Evolutionary conservation across 2,329 filamentous ascomycete species (phyloP), one percentile per base, ranked within the genome.

Genomic region (Aureobasidium sp.): DNA sequence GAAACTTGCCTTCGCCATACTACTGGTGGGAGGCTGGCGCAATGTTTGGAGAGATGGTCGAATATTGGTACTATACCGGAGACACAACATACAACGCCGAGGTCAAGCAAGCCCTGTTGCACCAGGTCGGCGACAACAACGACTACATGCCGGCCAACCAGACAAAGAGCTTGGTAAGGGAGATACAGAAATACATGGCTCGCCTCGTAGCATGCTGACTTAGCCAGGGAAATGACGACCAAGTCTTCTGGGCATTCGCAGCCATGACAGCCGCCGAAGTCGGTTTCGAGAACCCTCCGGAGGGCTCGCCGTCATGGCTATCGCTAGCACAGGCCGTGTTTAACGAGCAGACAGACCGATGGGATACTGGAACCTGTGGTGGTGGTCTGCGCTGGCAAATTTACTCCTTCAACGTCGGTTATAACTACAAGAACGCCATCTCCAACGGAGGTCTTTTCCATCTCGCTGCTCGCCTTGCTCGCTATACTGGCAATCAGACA

Each of bases 371-470:
- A 0, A 79, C 79, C 0, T 96, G 91, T 73, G 79, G 76, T 55
- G 91, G 91, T 56, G 91, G 91, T 12, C 75, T 96, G 66, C 84
- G 87, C 65, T 96, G 91, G 91, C 90, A 95, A 76, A 88, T 95
- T 65, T 92, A 87, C 76, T 80, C 84, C 12, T 89, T 87, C 76
- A 91, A 92, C 76, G 83, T 65, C 63, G 90, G 90, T 9, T 84
- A 79, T 67, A 74, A 75, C 57, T 84, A 82, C 67, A 84, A 84
- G 66, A 84, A 84, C 66, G 77, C 79, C 27, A 81, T 84, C 63
- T 81, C 79, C 17, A 84, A 84, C 66, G 82, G 82, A 5, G 81
- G 77, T 41, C 78, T 84, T 61, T 84, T 84, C 70, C 80, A 83
- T 65, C 76, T 85, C 10, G 77, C 79, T 29, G 80, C 90, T 9